Evolutionary conservation across 2,329 filamentous ascomycete species (phyloP).

Genomic region (Cladosporium sp.): DNA sequence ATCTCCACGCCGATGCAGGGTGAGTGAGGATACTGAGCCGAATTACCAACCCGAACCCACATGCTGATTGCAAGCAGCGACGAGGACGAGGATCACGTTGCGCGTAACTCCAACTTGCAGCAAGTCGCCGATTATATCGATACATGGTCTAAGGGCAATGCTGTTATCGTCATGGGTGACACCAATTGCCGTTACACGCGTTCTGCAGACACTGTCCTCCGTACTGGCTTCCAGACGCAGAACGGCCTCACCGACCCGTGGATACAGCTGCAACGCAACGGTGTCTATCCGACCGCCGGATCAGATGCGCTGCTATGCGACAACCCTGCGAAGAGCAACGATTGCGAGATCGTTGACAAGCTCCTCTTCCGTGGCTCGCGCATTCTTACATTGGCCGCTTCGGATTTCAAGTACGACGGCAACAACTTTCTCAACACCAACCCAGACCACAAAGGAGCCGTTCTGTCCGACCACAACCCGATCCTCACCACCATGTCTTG

Average conservation of each 20-base stretch:
- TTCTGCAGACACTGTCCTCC: slow-evolving; percentile 45
- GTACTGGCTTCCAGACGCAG: slow-evolving; percentile 40
- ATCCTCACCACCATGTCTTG: slow-evolving; percentile 4
- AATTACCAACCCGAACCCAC: not conserved
- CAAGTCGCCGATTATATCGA: slow-evolving; percentile 56
- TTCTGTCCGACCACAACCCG: slow-evolving; percentile 8
- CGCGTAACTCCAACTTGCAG: slow-evolving; percentile 53
- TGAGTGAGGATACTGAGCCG: slow-evolving; percentile 28
- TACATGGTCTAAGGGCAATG: slow-evolving; percentile 51
- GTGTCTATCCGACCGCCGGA: slow-evolving; percentile 31
- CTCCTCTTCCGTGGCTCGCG: slow-evolving; percentile 50
- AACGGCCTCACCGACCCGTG: slow-evolving; percentile 54
- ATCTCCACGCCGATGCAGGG: slow-evolving; percentile 60
- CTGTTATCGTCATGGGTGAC: slow-evolving; percentile 60
- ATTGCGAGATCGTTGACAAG: slow-evolving; percentile 64
- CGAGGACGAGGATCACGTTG: slow-evolving; percentile 46
- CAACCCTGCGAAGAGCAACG: slow-evolving; percentile 50
- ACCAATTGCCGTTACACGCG: slow-evolving; percentile 61
- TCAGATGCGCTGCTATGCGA: slow-evolving; percentile 35
- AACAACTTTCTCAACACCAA: slow-evolving; percentile 16
- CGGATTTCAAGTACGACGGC: not conserved
- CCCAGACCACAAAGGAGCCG: not conserved
- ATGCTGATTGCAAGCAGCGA: slow-evolving; percentile 25
- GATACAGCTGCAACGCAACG: slow-evolving; percentile 43
- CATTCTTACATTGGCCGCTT: slow-evolving; percentile 22